A percentile compares a stretch with the other conserved stretches of the same genome.
phyloP scores from a whole-genome alignment of 345 rosid species.

The Euphorbia lathyris region DNA sequence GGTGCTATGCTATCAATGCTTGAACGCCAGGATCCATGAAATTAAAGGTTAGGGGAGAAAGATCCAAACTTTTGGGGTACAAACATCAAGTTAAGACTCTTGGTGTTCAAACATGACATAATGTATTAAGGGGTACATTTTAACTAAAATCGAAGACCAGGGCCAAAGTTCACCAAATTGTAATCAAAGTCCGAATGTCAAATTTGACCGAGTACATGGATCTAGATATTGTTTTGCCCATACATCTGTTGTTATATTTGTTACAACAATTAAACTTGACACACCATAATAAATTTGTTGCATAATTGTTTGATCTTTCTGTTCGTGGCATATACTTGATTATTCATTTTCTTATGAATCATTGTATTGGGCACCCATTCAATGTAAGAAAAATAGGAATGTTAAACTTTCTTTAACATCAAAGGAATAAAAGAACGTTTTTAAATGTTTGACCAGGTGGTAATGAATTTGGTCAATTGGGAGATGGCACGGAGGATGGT shows the following conservation, averaged over 20 bases:
- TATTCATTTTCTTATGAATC: background rate
- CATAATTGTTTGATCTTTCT: background rate
- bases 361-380: background rate
- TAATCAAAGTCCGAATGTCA: background rate
- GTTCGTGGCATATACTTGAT: background rate
- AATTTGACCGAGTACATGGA: background rate
- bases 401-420: background rate
- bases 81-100: background rate
- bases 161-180: background rate
- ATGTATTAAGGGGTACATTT: background rate
- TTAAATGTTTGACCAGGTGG: conserved; percentile 46
- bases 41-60: background rate
- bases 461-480: conserved; percentile 94
- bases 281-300: background rate
- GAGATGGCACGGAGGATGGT: conserved; percentile 92
- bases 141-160: background rate
- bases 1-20: background rate
- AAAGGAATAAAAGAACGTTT: background rate
- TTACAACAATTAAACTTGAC: background rate
- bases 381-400: background rate
- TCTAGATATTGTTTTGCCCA: background rate
- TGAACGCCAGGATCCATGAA: background rate
- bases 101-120: background rate
- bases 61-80: background rate
- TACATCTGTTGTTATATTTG: background rate